phyloP scores from a whole-genome alignment of 495 filamentous ascomycete genomes.

The Penicillium bialowiezense region DNA sequence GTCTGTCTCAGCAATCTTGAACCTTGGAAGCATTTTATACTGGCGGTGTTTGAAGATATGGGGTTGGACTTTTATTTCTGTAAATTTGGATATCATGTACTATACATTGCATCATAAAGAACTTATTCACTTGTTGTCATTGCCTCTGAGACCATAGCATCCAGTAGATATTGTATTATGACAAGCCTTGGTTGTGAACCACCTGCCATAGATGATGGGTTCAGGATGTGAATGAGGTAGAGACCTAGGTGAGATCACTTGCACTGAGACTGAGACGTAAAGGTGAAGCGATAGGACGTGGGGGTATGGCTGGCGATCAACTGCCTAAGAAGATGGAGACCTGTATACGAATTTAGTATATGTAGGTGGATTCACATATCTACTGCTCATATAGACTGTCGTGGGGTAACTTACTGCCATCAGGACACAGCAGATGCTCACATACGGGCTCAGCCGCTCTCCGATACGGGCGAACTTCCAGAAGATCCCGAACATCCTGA shows the following conservation, averaged over 20 bases:
- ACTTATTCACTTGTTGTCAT: conserved; percentile 11
- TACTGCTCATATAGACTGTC: background rate
- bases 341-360: conserved; percentile 23
- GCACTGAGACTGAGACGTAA: background rate
- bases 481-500: conserved; percentile 81
- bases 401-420: conserved; percentile 77
- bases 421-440: conserved; percentile 87
- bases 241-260: background rate
- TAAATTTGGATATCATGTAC: conserved; percentile 25
- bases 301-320: background rate
- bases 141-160: background rate
- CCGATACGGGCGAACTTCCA: conserved; percentile 97
- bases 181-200: background rate
- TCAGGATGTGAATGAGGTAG: background rate
- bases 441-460: conserved; percentile 91
- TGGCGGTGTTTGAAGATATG: conserved; percentile 8
- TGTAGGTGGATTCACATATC: no score
- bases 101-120: conserved; percentile 32
- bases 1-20: background rate
- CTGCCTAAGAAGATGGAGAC: conserved; percentile 46
- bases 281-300: background rate
- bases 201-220: background rate
- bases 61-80: conserved; percentile 18
- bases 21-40: conserved; percentile 6
- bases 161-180: background rate